Evolutionary conservation across 2,329 filamentous ascomycete genomes (phyloP).

Genomic region (Xylariaceae sp.): DNA sequence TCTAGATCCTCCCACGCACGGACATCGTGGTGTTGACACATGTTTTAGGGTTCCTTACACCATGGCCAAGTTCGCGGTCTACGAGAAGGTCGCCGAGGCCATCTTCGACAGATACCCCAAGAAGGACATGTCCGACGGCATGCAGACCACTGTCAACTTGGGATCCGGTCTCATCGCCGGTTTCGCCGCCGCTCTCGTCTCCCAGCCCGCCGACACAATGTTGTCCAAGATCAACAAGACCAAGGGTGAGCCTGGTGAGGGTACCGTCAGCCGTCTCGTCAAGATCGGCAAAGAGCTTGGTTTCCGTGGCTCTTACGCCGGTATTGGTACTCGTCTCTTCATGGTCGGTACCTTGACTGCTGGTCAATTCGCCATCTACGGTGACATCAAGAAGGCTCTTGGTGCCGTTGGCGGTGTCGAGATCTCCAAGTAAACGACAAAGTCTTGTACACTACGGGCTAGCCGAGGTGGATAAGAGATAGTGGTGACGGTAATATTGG

Average conservation of each 20-base stretch:
- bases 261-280: constrained; percentile 65
- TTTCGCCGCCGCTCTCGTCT: constrained; percentile 72
- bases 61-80: constrained; percentile 79
- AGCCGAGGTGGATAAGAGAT: background rate
- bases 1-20: background rate
- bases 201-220: constrained; percentile 77
- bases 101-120: constrained; percentile 62
- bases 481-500: constrained; percentile 20
- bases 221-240: constrained; percentile 81
- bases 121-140: constrained; percentile 52
- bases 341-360: constrained; percentile 67
- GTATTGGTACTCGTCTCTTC: constrained; percentile 71
- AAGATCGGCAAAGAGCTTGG: constrained; percentile 74
- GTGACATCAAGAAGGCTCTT: constrained; percentile 42
- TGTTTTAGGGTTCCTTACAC: constrained; percentile 66
- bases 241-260: constrained; percentile 68
- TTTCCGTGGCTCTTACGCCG: constrained; percentile 62
- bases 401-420: constrained; percentile 61
- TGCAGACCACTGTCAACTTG: constrained; percentile 68
- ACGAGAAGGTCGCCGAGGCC: constrained; percentile 68
- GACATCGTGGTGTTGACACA: background rate
- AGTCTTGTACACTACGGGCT: background rate
- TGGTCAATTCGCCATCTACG: constrained; percentile 73
- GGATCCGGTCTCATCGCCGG: constrained; percentile 71
- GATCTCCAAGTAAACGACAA: constrained; percentile 37